Base-by-base conservation (phyloP, 2,329 filamentous ascomycete genomes). In the Erysiphe pisi region DNA sequence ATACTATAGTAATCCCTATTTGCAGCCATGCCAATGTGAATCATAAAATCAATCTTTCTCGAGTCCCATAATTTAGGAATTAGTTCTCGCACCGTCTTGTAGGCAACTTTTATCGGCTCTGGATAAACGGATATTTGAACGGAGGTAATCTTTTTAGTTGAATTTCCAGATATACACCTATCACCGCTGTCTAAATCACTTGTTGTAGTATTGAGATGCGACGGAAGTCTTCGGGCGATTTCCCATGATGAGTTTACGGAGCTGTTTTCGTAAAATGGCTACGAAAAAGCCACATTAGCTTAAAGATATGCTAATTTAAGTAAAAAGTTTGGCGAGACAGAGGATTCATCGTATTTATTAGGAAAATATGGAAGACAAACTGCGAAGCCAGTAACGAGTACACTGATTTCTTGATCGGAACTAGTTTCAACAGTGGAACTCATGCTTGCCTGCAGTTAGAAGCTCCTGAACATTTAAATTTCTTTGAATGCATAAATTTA, bases 1-100 rank as follows among this genome's bases (percentile, higher is more conserved):
- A 94, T 84, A 16, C 87, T 87, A 82, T 94, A 96, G 80, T 88
- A 88, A 80, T 82, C 86, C 79, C 84, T 87, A 80, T 82, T 91
- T 81, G 82, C 84, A 0, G 92, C 91, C 87, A 96, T 93, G 78
- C 93, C 93, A 76, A 96, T 91, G 82, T 96, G 93, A 4, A 97
- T 82, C 31, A 89, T 86, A 45, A 91, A 83, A 82, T 96, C 91
- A 76, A 89, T 86, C 74, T 84, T 83, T 76, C 80, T 81, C 18
- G 78, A 76, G n/a, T 79, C 79, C 79, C 84, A 80, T 73, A 97
- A 84, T 7, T 81, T 81, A 0, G 93, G 91, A 4, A 94, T 85
- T 1, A 90, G 82, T 18, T 84, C 83, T 75, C 89, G 87, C 49
- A 94, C 90, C 11, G 85, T 85, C 73, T 87, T 83, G 84, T 96